phyloP scores from a whole-genome alignment of 2,329 filamentous ascomycete genomes.

The Colletotrichum kahawae region DNA sequence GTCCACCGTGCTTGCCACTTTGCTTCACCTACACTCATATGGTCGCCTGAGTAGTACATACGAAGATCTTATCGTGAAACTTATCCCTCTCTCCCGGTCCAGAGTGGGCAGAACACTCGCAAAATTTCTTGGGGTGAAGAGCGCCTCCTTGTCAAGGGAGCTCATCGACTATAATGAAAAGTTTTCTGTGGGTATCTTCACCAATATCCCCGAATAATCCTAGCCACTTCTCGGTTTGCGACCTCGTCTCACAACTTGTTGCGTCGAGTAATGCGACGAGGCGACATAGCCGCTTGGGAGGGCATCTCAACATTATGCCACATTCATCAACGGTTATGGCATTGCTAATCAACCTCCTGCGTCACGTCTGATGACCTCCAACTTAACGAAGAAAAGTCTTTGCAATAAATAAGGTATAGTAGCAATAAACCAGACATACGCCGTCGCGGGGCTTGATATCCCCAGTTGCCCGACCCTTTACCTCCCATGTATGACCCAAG shows the following conservation, averaged over 20 bases:
- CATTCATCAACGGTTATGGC: neutral
- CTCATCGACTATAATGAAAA: neutral
- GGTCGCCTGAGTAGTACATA: neutral
- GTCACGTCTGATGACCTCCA: neutral
- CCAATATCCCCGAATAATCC: neutral
- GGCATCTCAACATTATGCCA: neutral
- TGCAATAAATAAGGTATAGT: conserved; percentile 8
- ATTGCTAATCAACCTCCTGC: neutral
- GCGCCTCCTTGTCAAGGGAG: neutral
- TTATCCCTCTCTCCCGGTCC: neutral
- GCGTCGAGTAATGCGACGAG: neutral
- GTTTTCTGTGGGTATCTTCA: neutral
- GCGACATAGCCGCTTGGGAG: neutral
- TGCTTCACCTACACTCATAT: neutral
- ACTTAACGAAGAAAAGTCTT: neutral
- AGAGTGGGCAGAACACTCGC: neutral
- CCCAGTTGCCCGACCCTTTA: conserved; percentile 9
- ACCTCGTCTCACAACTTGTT: neutral
- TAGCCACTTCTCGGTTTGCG: neutral
- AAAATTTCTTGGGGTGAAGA: neutral
- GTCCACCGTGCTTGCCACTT: neutral
- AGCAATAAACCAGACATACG: neutral
- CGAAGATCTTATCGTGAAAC: neutral
- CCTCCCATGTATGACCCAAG: conserved; percentile 5
- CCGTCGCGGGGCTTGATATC: conserved; percentile 9